phyloP scores from a whole-genome alignment of 2,329 filamentous ascomycete genomes.

The Fonsecaea nubica region DNA sequence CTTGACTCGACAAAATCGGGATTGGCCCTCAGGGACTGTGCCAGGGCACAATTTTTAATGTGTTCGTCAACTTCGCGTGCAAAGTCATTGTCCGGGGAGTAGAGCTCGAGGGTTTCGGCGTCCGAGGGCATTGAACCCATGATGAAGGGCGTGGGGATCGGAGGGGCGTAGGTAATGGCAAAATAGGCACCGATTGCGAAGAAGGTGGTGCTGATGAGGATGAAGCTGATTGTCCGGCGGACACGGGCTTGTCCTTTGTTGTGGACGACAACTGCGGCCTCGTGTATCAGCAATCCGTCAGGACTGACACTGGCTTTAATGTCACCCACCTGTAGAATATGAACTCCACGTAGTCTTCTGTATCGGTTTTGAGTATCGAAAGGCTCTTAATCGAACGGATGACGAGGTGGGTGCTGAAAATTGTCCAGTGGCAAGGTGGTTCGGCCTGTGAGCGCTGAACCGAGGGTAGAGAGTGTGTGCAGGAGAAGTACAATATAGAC shows the following conservation, averaged over 20 bases:
- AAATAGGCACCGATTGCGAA: constrained; percentile 37
- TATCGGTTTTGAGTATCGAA: background rate
- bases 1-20: constrained; percentile 73
- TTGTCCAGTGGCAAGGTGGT: constrained; percentile 1
- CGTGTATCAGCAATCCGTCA: constrained; percentile 5
- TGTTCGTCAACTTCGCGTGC: constrained; percentile 69
- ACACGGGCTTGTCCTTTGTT: constrained; percentile 35
- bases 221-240: constrained; percentile 35
- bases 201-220: constrained; percentile 38
- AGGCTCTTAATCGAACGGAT: constrained; percentile 2
- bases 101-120: constrained; percentile 74
- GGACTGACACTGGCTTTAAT: background rate
- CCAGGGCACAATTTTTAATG: constrained; percentile 78
- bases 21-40: constrained; percentile 69
- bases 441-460: constrained; percentile 16
- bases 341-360: background rate
- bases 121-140: constrained; percentile 63
- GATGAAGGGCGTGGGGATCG: constrained; percentile 40
- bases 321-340: constrained; percentile 31
- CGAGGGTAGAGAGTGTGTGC: constrained; percentile 1
- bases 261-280: constrained; percentile 39
- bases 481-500: background rate
- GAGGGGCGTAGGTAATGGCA: constrained; percentile 37
- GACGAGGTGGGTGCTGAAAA: background rate
- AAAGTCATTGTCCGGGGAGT: constrained; percentile 61